Conservation (phyloP, 2,329 filamentous ascomycete species). For the Trichoderma arundinaceum region DNA sequence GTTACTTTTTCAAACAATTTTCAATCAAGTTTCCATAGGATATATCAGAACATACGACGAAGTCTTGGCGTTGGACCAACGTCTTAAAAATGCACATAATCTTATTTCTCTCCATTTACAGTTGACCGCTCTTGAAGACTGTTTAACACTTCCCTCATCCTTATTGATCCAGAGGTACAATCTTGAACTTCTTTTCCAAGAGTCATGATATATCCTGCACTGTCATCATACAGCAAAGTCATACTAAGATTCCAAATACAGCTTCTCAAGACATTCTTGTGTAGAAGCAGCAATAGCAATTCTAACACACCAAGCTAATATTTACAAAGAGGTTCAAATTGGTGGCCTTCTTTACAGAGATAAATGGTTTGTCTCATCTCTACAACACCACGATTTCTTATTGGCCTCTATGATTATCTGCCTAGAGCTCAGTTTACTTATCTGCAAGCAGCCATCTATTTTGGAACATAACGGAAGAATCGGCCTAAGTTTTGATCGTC, state of each 20-base stretch:
- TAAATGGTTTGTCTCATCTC: background rate
- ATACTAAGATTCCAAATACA: background rate
- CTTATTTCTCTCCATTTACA: background rate
- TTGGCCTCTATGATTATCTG: background rate
- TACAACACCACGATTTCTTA: background rate
- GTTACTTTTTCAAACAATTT: too few species aligned
- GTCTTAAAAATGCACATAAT: background rate
- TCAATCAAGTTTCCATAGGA: too few species aligned
- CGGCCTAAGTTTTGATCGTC: background rate
- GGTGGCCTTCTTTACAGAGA: background rate
- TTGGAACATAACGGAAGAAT: background rate
- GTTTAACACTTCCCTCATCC: background rate
- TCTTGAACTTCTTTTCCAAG: background rate
- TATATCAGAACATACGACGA: too few species aligned
- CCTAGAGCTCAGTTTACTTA: background rate
- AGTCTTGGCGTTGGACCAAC: background rate
- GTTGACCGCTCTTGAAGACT: background rate
- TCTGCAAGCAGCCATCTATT: background rate
- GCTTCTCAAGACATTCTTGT: background rate
- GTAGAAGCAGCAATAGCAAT: background rate
- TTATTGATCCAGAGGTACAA: constrained; percentile 1
- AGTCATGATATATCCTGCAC: background rate
- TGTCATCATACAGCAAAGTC: background rate
- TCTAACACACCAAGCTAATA: background rate
- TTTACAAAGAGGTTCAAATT: background rate